Conservation (phyloP, 768 basidiomycete species). For the Boletus pseudopeckii region DNA sequence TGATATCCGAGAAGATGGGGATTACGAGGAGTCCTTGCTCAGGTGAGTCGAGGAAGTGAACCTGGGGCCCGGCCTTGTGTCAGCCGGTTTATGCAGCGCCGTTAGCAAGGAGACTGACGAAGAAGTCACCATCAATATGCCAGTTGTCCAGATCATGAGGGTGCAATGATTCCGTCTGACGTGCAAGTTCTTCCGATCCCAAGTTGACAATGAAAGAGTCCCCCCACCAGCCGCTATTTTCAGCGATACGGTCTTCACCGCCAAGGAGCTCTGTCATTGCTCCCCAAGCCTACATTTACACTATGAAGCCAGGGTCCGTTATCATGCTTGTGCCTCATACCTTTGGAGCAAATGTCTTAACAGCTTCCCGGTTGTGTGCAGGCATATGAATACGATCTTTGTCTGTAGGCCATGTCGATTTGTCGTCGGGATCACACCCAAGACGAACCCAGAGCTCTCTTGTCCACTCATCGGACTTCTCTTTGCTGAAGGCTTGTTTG, state of each 20-base stretch:
- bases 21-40: constrained; percentile 2
- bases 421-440: constrained; percentile 50
- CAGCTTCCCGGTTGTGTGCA: constrained; percentile 37
- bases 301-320: background rate
- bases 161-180: background rate
- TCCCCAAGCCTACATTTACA: background rate
- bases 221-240: constrained; percentile 3
- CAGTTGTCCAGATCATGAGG: constrained; percentile 2
- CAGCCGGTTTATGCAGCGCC: background rate
- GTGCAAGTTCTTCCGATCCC: constrained; percentile 6
- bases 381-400: constrained; percentile 57
- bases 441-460: constrained; percentile 52
- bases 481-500: constrained; percentile 50
- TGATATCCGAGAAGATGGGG: constrained; percentile 12
- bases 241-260: constrained; percentile 1
- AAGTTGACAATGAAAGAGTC: constrained; percentile 10
- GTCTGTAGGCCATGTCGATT: constrained; percentile 46
- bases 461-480: constrained; percentile 46
- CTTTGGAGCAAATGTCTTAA: constrained; percentile 52
- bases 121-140: constrained; percentile 5
- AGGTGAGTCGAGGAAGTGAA: constrained; percentile 12
- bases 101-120: background rate
- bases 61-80: background rate
- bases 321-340: constrained; percentile 20
- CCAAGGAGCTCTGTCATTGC: constrained; percentile 5